A percentile compares a stretch with the other conserved stretches of the same genome.
Evolutionary conservation across 2,329 filamentous ascomycete species (phyloP).

Genomic region (Epichloe scottii): DNA sequence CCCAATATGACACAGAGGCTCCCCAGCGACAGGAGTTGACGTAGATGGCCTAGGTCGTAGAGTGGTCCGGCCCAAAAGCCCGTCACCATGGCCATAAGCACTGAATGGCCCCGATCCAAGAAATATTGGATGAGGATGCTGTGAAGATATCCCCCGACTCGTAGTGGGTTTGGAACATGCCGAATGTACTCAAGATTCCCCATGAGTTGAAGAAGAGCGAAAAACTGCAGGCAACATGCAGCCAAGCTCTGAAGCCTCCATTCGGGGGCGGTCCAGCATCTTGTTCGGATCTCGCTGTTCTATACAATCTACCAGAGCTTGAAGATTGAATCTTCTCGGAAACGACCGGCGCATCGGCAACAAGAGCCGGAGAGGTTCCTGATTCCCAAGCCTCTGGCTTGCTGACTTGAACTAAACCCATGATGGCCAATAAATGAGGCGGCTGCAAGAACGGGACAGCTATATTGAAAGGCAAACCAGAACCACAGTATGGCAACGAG

Average conservation of each 20-base stretch:
- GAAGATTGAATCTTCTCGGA: not conserved
- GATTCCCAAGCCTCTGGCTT: not conserved
- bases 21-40: constrained; percentile 22
- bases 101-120: constrained; percentile 33
- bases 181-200: constrained; percentile 31
- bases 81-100: constrained; percentile 27
- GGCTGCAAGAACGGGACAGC: too few species aligned
- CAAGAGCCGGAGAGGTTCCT: not conserved
- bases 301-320: not conserved
- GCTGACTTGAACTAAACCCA: not conserved
- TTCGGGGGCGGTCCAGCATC: not conserved
- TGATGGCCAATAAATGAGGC: too few species aligned
- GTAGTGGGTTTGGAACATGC: constrained; percentile 34
- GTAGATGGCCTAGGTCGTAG: constrained; percentile 30
- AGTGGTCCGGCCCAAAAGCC: constrained; percentile 28
- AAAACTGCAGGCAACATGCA: constrained; percentile 6
- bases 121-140: constrained; percentile 26
- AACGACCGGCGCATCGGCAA: not conserved
- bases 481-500: too few species aligned
- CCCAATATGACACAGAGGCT: constrained; percentile 25
- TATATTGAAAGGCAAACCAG: too few species aligned
- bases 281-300: not conserved
- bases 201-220: constrained; percentile 6
- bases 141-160: constrained; percentile 20
- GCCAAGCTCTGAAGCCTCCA: constrained; percentile 3